A percentile compares a stretch with the other conserved stretches of the same genome.
phyloP scores from a whole-genome alignment of 768 basidiomycete genomes.

The Neoboletus subvelutipes region DNA sequence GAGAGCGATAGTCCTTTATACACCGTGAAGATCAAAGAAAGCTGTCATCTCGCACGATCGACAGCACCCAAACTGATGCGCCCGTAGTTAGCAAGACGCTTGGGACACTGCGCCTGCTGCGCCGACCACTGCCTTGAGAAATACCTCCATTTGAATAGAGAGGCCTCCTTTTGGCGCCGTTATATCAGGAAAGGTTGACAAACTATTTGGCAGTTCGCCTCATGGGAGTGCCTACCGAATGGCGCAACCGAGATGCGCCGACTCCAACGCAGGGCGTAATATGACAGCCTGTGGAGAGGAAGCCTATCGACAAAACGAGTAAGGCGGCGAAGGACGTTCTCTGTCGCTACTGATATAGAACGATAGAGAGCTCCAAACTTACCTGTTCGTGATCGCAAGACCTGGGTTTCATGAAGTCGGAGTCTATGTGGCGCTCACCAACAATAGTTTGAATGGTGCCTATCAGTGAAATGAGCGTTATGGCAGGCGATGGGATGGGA shows the following conservation, averaged over 20 bases:
- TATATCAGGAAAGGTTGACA: not conserved
- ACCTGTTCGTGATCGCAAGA: not conserved
- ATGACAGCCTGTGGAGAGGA: not conserved
- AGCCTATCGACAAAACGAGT: not conserved
- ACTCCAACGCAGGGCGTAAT: not conserved
- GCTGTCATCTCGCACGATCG: not conserved
- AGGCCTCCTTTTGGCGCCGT: too few relatives aligned
- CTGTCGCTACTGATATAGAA: not conserved
- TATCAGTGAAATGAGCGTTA: not conserved
- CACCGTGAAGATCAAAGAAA: not conserved
- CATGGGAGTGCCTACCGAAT: not conserved
- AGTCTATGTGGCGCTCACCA: not conserved
- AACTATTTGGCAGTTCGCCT: not conserved
- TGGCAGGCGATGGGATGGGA: not conserved
- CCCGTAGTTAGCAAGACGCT: not conserved
- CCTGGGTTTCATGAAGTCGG: not conserved
- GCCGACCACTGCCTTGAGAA: not conserved
- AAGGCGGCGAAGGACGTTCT: not conserved
- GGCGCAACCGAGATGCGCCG: not conserved
- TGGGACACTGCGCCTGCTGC: not conserved
- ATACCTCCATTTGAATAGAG: not conserved
- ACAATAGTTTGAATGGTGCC: not conserved
- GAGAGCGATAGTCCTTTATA: not conserved
- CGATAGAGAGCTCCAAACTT: not conserved
- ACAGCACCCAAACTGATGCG: not conserved